These are phyloP conservation scores for Amanita muscaria DNA, from an alignment of 768 basidiomycete genomes.

Conservation along the genomic window DNA sequence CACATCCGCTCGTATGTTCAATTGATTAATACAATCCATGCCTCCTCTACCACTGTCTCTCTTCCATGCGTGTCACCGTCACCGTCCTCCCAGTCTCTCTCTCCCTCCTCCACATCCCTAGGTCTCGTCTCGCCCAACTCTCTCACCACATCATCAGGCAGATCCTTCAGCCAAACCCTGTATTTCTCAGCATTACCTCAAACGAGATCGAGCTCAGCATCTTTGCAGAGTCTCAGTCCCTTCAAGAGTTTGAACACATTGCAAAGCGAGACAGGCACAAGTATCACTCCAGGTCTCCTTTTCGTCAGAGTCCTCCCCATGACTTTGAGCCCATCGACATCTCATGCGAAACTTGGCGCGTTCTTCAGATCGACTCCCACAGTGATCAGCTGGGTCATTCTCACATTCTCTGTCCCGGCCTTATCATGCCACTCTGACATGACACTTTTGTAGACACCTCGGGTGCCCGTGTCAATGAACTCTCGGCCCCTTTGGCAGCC, in stretches of 20 bases:
- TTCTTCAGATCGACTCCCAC: slow-evolving; percentile 76
- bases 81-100: slow-evolving; percentile 64
- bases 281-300: slow-evolving; percentile 29
- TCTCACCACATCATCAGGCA: slow-evolving; percentile 58
- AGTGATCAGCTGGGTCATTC: slow-evolving; percentile 56
- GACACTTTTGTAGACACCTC: slow-evolving; percentile 41
- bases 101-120: slow-evolving; percentile 67
- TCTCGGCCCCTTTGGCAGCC: slow-evolving; percentile 67
- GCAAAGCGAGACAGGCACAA: slow-evolving; percentile 48
- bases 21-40: too few relatives aligned
- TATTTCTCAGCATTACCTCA: slow-evolving; percentile 68
- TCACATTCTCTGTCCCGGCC: slow-evolving; percentile 1
- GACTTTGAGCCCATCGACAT: slow-evolving; percentile 51
- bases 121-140: slow-evolving; percentile 50
- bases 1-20: too few relatives aligned
- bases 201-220: slow-evolving; percentile 74
- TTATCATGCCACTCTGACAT: too few relatives aligned
- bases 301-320: slow-evolving; percentile 19
- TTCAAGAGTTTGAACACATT: slow-evolving; percentile 53
- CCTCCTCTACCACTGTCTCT: background rate
- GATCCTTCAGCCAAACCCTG: slow-evolving; percentile 56
- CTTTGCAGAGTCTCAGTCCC: slow-evolving; percentile 52
- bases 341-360: slow-evolving; percentile 68
- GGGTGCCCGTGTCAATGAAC: slow-evolving; percentile 64
- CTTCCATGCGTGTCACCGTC: slow-evolving; percentile 45